A percentile compares a stretch with the other conserved stretches of the same genome.
Evolutionary conservation across 1,139 yeast genomes (phyloP).

Genomic region (Saccharomycopsis hybrid): DNA sequence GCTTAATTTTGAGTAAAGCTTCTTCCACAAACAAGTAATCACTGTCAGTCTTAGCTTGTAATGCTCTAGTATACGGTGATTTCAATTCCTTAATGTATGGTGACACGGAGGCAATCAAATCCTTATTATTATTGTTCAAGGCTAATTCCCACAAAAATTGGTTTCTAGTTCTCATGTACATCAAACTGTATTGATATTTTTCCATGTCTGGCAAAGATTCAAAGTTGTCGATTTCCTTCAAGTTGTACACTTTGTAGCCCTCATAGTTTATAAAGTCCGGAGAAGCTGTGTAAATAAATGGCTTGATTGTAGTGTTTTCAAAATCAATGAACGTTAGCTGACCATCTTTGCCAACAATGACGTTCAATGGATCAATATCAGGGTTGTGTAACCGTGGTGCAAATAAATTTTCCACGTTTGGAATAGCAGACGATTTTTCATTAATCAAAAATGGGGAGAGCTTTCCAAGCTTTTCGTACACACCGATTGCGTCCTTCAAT

Average conservation of each 20-base stretch:
- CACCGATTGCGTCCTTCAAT: slow-evolving; percentile 44
- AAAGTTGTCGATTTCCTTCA: slow-evolving; percentile 66
- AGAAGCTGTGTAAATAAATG: slow-evolving; percentile 68
- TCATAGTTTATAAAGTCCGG: slow-evolving; percentile 82
- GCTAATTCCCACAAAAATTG: slow-evolving; percentile 83
- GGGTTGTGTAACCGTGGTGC: slow-evolving; percentile 73
- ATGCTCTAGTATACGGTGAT: slow-evolving; percentile 59
- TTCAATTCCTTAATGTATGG: slow-evolving; percentile 68
- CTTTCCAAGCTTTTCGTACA: slow-evolving; percentile 52
- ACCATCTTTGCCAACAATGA: slow-evolving; percentile 42
- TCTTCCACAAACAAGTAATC: slow-evolving; percentile 65
- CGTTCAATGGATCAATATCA: slow-evolving; percentile 88
- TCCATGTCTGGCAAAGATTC: slow-evolving; percentile 62
- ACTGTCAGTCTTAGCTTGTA: slow-evolving; percentile 53
- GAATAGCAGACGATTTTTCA: slow-evolving; percentile 43
- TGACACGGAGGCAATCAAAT: slow-evolving; percentile 70
- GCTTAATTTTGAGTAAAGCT: slow-evolving; percentile 62
- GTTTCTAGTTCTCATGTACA: slow-evolving; percentile 84
- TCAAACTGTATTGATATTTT: slow-evolving; percentile 74
- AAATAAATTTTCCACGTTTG: slow-evolving; percentile 54
- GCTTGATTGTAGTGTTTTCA: slow-evolving; percentile 74
- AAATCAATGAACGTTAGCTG: slow-evolving; percentile 61
- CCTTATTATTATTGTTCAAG: slow-evolving; percentile 55
- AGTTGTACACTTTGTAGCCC: slow-evolving; percentile 78
- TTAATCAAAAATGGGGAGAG: slow-evolving; percentile 54